Evolutionary conservation across 495 filamentous ascomycete species (phyloP), one percentile per base, ranked within the genome.

Genomic region (Bacidia rubella): DNA sequence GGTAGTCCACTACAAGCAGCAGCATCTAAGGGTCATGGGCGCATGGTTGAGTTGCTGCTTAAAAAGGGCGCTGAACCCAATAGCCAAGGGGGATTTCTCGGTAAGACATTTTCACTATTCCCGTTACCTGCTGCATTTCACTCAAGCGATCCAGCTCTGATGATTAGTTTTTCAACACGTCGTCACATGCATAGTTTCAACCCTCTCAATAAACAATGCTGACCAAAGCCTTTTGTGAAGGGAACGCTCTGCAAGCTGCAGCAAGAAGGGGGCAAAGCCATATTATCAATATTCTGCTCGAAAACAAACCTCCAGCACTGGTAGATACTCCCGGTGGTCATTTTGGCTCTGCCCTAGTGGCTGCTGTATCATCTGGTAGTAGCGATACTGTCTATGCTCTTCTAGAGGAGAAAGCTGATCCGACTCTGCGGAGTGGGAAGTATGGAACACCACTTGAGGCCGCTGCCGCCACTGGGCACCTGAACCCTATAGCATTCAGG

Each of bases 201-300:
- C n/a, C n/a, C 35, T n/a, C 35, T 40, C n/a, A n/a, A 11, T 40
- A 40, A 40, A 40, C 35, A 35, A 35, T 35, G 15, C 29, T 35
- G 29, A 35, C 17, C 5, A 45, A 4, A 42, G 49, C 29, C 11
- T 35, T 15, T 7, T 35, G n/a, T 35, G 7, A 7, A 35, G 29
- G 29, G 7, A 53, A 53, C 29, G 54, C 54, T 25, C 44, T 57
- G 3, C 54, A 57, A 42, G 54, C 54, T 3, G 54, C 54, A 9
- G 54, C 54, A 24, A 49, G 41, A 20, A 40, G 24, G 22, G 55
- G 55, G 7, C 55, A 55, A 29, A 54, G 20, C 40, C 24, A 54
- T n/a, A 58, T 58, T 23, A 51, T 58, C 23, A 55, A 49, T 24
- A 26, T 55, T 19, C 51, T 58, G 25, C 55, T 58, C 11, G 55